Evolutionary conservation across 192 early-diverging fungal genomes (phyloP).

Genomic region (Coemansia sp.): DNA sequence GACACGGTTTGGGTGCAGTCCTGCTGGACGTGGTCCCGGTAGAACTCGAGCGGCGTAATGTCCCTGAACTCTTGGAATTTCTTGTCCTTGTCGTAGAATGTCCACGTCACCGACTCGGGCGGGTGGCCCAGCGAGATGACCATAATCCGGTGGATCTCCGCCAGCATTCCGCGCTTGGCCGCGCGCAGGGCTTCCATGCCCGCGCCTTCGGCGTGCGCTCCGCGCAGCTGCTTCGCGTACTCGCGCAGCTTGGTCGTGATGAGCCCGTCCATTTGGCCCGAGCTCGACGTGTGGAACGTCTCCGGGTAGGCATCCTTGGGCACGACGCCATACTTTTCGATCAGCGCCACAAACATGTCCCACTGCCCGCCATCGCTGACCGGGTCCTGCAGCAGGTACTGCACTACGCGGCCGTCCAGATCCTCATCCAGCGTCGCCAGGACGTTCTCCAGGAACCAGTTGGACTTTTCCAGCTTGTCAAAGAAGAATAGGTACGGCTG

Average conservation of each 20-base stretch:
- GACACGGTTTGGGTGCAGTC: constrained; percentile 60
- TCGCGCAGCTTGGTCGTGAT: constrained; percentile 64
- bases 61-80: constrained; percentile 52
- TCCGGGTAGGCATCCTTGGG: constrained; percentile 65
- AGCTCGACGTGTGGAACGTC: constrained; percentile 57
- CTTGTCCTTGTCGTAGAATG: constrained; percentile 65
- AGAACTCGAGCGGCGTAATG: constrained; percentile 60
- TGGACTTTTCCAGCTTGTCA: constrained; percentile 78
- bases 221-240: constrained; percentile 58
- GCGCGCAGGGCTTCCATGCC: constrained; percentile 41
- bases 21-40: constrained; percentile 52
- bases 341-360: constrained; percentile 72
- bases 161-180: constrained; percentile 55
- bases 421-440: constrained; percentile 58
- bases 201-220: constrained; percentile 42
- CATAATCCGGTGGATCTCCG: constrained; percentile 64
- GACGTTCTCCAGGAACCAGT: constrained; percentile 76
- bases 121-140: constrained; percentile 68
- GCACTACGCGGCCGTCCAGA: constrained; percentile 60
- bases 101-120: constrained; percentile 61
- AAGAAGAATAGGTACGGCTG: constrained; percentile 70
- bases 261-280: constrained; percentile 55
- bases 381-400: constrained; percentile 63
- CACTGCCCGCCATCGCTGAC: constrained; percentile 70
- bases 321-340: constrained; percentile 71